A percentile compares a stretch with the other conserved stretches of the same genome.
Evolutionary conservation across 768 basidiomycete species (phyloP).

Genomic region (Leccinum pellstonianum): DNA sequence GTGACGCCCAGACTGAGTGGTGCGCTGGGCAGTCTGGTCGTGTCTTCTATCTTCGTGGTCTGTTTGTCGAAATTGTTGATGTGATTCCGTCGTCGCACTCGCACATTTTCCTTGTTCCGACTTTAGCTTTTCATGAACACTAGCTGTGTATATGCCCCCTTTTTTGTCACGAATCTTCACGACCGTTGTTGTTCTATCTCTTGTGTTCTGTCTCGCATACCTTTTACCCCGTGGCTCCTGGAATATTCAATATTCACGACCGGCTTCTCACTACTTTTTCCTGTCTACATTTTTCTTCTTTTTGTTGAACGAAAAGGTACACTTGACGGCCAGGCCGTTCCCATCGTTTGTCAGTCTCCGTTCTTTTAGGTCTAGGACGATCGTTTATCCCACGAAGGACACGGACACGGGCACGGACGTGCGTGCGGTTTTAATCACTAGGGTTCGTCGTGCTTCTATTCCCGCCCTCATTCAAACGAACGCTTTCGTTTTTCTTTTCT

Average conservation of each 20-base stretch:
- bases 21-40: slow-evolving; percentile 11
- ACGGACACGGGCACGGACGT: not conserved
- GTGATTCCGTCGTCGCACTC: slow-evolving; percentile 2
- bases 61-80: slow-evolving; percentile 20
- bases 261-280: no score
- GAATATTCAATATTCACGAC: no score
- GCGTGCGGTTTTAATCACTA: not conserved
- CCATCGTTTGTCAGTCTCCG: not conserved
- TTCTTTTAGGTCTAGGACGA: not conserved
- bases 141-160: no score
- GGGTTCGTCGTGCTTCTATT: not conserved
- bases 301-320: not conserved
- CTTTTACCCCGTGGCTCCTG: no score
- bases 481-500: not conserved
- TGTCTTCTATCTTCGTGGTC: slow-evolving; percentile 18
- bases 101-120: not conserved
- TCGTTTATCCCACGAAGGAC: not conserved
- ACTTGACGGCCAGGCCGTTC: not conserved
- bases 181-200: no score
- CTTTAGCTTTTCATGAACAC: no score
- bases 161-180: no score
- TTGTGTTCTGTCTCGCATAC: no score
- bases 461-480: no score
- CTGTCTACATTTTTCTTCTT: not conserved
- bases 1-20: slow-evolving; percentile 4